phyloP scores from a whole-genome alignment of 2,329 filamentous ascomycete genomes.

The Purpureocillium takamizusanense region DNA sequence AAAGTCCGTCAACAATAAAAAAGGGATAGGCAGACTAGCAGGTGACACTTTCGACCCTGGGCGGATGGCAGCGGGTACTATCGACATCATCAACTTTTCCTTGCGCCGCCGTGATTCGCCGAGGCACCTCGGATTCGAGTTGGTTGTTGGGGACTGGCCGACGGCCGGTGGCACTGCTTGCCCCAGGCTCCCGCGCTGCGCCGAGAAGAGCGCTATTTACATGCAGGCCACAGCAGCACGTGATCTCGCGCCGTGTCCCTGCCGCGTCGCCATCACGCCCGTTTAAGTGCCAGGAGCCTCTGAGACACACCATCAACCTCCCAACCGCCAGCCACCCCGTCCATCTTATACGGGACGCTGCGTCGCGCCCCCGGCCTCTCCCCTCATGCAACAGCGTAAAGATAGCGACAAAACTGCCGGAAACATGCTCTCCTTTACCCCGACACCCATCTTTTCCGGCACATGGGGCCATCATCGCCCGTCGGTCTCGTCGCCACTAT shows the following conservation, averaged over 20 bases:
- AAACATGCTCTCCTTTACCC: slow-evolving; percentile 32
- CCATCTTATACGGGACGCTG: not conserved
- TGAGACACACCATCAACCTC: not conserved
- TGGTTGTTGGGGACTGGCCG: slow-evolving; percentile 2
- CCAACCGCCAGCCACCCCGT: not conserved
- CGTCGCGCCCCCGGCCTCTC: not conserved
- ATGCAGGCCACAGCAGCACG: slow-evolving; percentile 12
- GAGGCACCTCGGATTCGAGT: slow-evolving; percentile 5
- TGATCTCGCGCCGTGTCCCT: slow-evolving; percentile 18
- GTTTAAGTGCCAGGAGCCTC: too few relatives aligned
- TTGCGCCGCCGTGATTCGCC: slow-evolving; percentile 10
- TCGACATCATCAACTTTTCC: slow-evolving; percentile 8
- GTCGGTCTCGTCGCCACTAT: slow-evolving; percentile 44
- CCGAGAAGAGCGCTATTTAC: not conserved
- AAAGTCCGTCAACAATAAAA: too few relatives aligned
- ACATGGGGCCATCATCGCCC: slow-evolving; percentile 39
- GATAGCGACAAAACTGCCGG: slow-evolving; percentile 11
- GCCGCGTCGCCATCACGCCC: slow-evolving; percentile 13
- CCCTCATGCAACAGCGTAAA: slow-evolving; percentile 24
- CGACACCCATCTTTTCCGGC: slow-evolving; percentile 33
- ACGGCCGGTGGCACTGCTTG: too few relatives aligned
- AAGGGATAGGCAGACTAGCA: too few relatives aligned
- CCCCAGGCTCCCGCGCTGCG: too few relatives aligned
- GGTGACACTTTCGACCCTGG: too few relatives aligned
- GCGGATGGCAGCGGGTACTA: not conserved